Evolutionary conservation across 805 yeast species (phyloP).

Genomic region (Cyberlindnera euphorbiae): DNA sequence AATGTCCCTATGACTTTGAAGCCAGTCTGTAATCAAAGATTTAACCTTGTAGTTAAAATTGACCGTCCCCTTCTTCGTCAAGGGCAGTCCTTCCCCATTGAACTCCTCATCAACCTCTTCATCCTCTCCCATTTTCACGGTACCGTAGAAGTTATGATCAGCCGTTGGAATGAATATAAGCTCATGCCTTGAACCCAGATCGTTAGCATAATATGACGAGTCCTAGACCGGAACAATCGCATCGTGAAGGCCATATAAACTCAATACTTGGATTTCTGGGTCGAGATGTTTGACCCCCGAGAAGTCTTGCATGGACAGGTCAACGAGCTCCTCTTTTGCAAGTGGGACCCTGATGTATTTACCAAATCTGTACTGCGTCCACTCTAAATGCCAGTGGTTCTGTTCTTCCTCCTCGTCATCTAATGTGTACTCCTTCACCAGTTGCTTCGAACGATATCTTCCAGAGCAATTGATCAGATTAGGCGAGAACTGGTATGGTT

Average conservation of each 20-base stretch:
- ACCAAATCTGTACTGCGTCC: constrained; percentile 46
- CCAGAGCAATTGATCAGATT: constrained; percentile 69
- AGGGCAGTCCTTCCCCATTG: constrained; percentile 41
- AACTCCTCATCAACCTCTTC: constrained; percentile 27
- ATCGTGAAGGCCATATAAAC: constrained; percentile 71
- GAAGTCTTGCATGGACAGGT: constrained; percentile 46
- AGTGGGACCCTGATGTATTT: constrained; percentile 37
- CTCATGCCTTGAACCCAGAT: constrained; percentile 50
- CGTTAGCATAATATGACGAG: constrained; percentile 51
- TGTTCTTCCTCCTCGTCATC: constrained; percentile 21
- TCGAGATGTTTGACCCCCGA: constrained; percentile 37
- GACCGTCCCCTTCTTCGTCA: constrained; percentile 39
- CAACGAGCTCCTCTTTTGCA: constrained; percentile 45
- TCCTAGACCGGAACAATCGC: constrained; percentile 61
- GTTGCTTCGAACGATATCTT: constrained; percentile 41
- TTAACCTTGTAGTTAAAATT: constrained; percentile 58
- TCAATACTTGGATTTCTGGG: constrained; percentile 48
- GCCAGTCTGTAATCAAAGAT: constrained; percentile 44
- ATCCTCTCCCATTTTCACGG: constrained; percentile 30
- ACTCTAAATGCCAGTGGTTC: constrained; percentile 21
- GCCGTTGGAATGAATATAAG: constrained; percentile 60
- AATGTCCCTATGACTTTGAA: constrained; percentile 44
- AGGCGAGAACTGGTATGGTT: constrained; percentile 45
- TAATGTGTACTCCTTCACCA: constrained; percentile 18
- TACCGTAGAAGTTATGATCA: constrained; percentile 77